Evolutionary conservation across 768 basidiomycete genomes (phyloP), one percentile per base, ranked within the genome.

Genomic region (Macrocybe gigantea): DNA sequence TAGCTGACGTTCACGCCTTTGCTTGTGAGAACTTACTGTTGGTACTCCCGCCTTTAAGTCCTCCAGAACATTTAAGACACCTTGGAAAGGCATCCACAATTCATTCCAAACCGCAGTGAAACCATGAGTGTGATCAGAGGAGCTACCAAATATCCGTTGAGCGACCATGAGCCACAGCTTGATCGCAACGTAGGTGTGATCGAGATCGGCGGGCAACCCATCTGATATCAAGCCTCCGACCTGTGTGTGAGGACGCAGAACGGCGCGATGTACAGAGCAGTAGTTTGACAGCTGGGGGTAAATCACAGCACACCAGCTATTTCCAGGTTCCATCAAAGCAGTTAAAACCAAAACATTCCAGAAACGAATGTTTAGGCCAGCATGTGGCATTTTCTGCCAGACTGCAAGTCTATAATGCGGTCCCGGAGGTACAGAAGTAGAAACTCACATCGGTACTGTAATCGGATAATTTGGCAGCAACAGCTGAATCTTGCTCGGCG

Each of bases 101-200:
- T 86, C 82, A 56, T 85, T 87, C 87, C 87, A 90, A 7, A 88
- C 71, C 37, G 62, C 65, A 22, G 1, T 22, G 22, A 22, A 22
- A 22, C 4, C 22, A 4, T 22, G 4, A 22, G 22, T 22, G 22
- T 22, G 22, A 22, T 22, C 22, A 22, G 22, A 22, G 22, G 22
- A 22, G 22, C 22, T 22, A 22, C 22, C 22, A 36, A 68, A 62
- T 14, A 73, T 59, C 12, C 65, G 50, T 32, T 52, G 54, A 1
- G 76, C 78, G 9, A 87, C 63, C 49, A 87, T 63, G 7, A 89
- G 58, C 87, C 87, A 89, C 1, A 86, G 63, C 56, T 85, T 87
- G 56, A 87, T 75, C 0, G 82, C 71, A 30, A 80, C 73, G 55
- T 82, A 85, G 1, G 81, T 83, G 55, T 83, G 76, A 57, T 85